phyloP scores from a whole-genome alignment of 176 grass and related monocot genomes.

The Themeda triandra region DNA sequence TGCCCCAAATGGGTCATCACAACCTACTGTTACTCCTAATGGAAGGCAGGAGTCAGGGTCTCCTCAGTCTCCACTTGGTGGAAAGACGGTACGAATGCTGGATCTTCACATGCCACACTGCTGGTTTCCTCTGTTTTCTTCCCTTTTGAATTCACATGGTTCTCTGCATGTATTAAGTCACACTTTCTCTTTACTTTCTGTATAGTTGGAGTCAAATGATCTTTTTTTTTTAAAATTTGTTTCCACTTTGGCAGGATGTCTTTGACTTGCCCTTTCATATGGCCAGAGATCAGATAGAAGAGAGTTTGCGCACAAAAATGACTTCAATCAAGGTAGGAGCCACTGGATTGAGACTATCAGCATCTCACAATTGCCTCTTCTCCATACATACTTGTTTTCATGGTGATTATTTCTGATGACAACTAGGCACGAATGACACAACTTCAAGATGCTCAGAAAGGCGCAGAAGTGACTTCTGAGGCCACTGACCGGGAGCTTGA shows the following conservation, averaged over 20 bases:
- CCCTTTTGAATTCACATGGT: neutral
- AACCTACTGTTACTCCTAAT: slow-evolving; percentile 55
- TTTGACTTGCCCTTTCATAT: slow-evolving; percentile 99
- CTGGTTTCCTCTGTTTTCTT: neutral
- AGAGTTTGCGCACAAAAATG: slow-evolving; percentile 99
- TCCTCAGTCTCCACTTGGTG: slow-evolving; percentile 86
- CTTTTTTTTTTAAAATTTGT: neutral
- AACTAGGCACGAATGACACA: slow-evolving; percentile 76
- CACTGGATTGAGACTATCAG: neutral
- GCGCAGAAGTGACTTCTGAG: slow-evolving; percentile 95
- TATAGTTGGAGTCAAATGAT: neutral
- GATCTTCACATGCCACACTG: neutral
- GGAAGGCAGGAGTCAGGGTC: slow-evolving; percentile 61
- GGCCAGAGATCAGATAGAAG: slow-evolving; percentile 99
- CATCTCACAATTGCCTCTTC: slow-evolving; percentile 1
- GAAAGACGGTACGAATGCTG: slow-evolving; percentile 62
- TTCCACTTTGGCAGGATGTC: slow-evolving; percentile 66
- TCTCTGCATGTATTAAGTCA: slow-evolving; percentile 9
- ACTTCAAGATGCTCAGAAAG: slow-evolving; percentile 98
- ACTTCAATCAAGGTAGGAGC: slow-evolving; percentile 82
- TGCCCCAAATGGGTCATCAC: slow-evolving; percentile 76
- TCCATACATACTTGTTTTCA: neutral
- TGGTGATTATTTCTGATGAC: slow-evolving; percentile 1
- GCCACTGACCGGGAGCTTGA: slow-evolving; percentile 95
- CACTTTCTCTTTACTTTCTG: slow-evolving; percentile 2